Evolutionary conservation across 1,139 yeast genomes (phyloP).

Genomic region (Scheffersomyces cryptocercus): DNA sequence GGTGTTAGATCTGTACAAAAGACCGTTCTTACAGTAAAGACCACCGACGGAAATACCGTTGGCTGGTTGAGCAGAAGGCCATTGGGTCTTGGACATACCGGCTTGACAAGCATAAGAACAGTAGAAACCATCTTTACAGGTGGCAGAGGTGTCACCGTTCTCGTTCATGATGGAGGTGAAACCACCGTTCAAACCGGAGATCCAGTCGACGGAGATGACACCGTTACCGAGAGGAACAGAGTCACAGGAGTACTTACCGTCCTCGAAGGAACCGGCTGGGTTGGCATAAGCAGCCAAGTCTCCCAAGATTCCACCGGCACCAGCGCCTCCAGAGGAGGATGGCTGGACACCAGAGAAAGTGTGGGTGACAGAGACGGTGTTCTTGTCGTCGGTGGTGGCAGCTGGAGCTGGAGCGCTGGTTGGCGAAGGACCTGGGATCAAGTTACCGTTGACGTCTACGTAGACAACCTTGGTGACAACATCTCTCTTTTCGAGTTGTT

Average conservation of each 20-base stretch:
- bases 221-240: constrained; percentile 73
- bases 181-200: constrained; percentile 60
- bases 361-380: constrained; percentile 23
- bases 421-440: constrained; percentile 12
- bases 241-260: constrained; percentile 63
- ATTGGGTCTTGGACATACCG: constrained; percentile 89
- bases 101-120: constrained; percentile 88
- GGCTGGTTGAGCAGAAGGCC: constrained; percentile 74
- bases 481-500: constrained; percentile 9
- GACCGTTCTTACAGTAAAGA: constrained; percentile 66
- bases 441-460: constrained; percentile 16
- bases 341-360: constrained; percentile 7
- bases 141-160: constrained; percentile 64
- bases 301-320: constrained; percentile 47
- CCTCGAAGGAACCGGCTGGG: constrained; percentile 58
- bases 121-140: constrained; percentile 73
- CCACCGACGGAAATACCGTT: constrained; percentile 83
- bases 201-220: constrained; percentile 61
- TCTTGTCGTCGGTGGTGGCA: constrained; percentile 13
- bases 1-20: constrained; percentile 66
- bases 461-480: constrained; percentile 18
- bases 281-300: constrained; percentile 53
- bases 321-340: constrained; percentile 7
- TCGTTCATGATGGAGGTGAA: constrained; percentile 71
- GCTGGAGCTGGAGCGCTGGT: constrained; percentile 20